These are phyloP conservation scores for Stygiomarasmius scandens DNA, from an alignment of 1,284 basidiomycete species.

Conservation along the genomic window DNA sequence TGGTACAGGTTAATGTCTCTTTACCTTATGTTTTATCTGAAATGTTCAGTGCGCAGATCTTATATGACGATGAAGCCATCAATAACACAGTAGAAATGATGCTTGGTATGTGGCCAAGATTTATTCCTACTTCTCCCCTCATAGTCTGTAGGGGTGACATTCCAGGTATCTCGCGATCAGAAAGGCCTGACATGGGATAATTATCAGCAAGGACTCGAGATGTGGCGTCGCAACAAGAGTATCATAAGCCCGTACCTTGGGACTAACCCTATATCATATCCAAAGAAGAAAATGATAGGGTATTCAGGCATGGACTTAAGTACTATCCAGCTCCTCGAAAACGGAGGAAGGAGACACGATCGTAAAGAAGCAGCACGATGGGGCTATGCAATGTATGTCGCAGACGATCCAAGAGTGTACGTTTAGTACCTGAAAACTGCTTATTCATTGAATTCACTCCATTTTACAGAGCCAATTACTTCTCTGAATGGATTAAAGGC, in stretches of 20 bases:
- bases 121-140: not conserved
- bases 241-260: slow-evolving; percentile 1
- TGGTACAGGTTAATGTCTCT: slow-evolving; percentile 5
- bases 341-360: not conserved
- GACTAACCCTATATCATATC: not conserved
- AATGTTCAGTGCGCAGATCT: not conserved
- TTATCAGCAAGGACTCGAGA: slow-evolving; percentile 13
- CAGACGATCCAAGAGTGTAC: slow-evolving; percentile 2
- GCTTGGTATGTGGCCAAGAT: not conserved
- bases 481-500: slow-evolving; percentile 1
- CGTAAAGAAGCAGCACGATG: slow-evolving; percentile 1
- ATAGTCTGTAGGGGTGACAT: slow-evolving; percentile 8
- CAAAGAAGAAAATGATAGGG: slow-evolving; percentile 5
- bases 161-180: slow-evolving; percentile 4
- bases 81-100: slow-evolving; percentile 3
- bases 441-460: not conserved
- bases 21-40: no score
- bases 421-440: not conserved
- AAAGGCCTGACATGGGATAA: slow-evolving; percentile 18
- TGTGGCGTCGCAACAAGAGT: slow-evolving; percentile 12
- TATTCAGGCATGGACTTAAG: slow-evolving; percentile 4
- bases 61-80: slow-evolving; percentile 2
- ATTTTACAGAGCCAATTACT: not conserved
- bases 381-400: slow-evolving; percentile 8
- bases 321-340: slow-evolving; percentile 1